Base-by-base conservation (phyloP, 176 grass and related monocot species). In the Typha latifolia region DNA sequence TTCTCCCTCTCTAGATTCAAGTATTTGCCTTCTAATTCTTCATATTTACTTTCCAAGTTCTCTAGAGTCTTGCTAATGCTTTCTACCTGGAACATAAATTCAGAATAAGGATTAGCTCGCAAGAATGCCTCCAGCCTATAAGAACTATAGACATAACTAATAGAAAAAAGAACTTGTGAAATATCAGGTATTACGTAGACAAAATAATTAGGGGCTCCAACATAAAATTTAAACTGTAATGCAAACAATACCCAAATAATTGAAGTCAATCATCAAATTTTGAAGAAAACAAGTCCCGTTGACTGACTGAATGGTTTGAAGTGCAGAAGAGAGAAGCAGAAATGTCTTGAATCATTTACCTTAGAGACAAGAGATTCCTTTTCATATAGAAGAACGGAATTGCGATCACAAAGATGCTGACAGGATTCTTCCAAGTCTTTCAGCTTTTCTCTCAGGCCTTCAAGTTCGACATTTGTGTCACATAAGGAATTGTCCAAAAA, bases 401-500 rank as follows among this genome's bases (percentile, higher is more conserved):
- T 93, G 49, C 87, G 63, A 63, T 79, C 83, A 48, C 53, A 50
- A 61, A 93, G 82, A 72, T 81, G 32, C 4, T 75, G 83, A 53
- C 73, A 71, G 16, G 79, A 93, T 56, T 89, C 76, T 52, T 90
- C 88, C 26, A 76, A 53, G 51, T 73, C 79, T 70, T 85, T 80
- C 67, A 90, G 47, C 31, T 90, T 93, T 74, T 61, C 87, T 72
- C 77, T 81, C 64, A 87, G 68, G 55, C 70, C 78, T 31, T 93
- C 81, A 20, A 99, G 77, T 78, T 99, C 86, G 6, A 53, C 67
- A 74, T 64, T 87, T 15, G 83, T 80, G 32, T 87, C 86, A 31
- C 75, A 87, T 72, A 99, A 72, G 23, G 87, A 81, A 69, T 87
- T 93, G 78, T 99, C 89, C 62, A 99, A 79, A 62, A 87, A 80